Base-by-base conservation (phyloP, 805 yeast species). In the baker's yeast (Saccharomyces cerevisiae) region DNA sequence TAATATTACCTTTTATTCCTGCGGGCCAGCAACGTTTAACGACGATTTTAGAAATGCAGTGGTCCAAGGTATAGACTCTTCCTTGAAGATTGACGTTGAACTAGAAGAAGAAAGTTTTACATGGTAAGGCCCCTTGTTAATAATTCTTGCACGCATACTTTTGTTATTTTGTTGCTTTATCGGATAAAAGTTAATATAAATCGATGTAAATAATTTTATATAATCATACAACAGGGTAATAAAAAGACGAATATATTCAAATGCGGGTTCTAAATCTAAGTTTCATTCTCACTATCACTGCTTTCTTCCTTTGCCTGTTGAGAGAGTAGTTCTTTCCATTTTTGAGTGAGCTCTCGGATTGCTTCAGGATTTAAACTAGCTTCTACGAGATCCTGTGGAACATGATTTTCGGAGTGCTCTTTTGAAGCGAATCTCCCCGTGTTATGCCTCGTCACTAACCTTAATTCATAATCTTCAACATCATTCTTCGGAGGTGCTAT, bases 351-450 rank as follows among this genome's bases (percentile, higher is more conserved):
- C 51, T 85, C 90, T 11, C 80, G 83, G 79, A 89, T 84, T 0
- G 85, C 79, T 22, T 77, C 75, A 0, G 91, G 79, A 60, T 86
- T 83, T 61, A 82, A 63, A 32, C 87, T 77, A 1, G 97, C 96
- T 66, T 89, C 94, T 3, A 94, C 86, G 22, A 94, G 82, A 63
- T 94, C 99, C 51, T 79, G 76, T 0, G 99, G 99, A 2, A 94
- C 96, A 63, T 88, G 91, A 67, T 84, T 89, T 62, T 92, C 96
- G 1, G 96, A 81, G 65, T 89, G 92, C 50, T 89, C 96, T 59
- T 86, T 88, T 0, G 82, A 71, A 0, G 89, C 85, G 73, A 90
- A 90, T 30, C 92, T 74, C 0, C 89, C 87, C 6, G 87, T 73
- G 57, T 89, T 87, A 22, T 80, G 81, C 59, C 82, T 79, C 1